phyloP scores from a whole-genome alignment of 305 asterid genomes.

The Fraxinus albicans region DNA sequence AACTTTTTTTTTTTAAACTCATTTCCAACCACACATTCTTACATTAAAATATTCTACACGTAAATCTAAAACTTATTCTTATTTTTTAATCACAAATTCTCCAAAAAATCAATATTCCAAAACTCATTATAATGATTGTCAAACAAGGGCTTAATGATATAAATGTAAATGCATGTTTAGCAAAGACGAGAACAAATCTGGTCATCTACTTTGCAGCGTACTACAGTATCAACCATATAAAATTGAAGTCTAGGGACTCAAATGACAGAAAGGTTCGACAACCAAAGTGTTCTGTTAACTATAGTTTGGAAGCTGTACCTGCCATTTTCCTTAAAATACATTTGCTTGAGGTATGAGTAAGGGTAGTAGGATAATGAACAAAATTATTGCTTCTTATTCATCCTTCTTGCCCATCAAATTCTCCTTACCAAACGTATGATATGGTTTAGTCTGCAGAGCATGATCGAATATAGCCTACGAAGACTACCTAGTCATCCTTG shows the following conservation, averaged over 20 bases:
- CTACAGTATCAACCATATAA: neutral
- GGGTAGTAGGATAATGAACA: neutral
- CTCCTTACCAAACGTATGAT: neutral
- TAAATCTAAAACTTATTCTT: no score
- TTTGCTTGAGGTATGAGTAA: neutral
- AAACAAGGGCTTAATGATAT: no score
- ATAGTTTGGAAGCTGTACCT: neutral
- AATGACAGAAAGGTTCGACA: neutral
- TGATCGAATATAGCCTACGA: neutral
- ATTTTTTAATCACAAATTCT: no score
- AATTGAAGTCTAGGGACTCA: neutral
- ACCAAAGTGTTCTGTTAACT: neutral
- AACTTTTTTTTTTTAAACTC: no score
- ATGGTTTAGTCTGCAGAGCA: neutral
- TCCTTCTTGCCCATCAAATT: neutral
- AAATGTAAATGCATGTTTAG: neutral
- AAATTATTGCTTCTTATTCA: neutral
- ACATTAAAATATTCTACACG: no score
- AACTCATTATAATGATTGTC: no score
- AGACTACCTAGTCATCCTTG: slow-evolving; percentile 41
- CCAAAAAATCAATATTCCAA: no score
- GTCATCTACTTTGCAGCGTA: neutral
- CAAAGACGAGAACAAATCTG: neutral
- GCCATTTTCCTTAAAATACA: neutral
- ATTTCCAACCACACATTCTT: no score